Base-by-base conservation (phyloP, 2,329 filamentous ascomycete species). In the Thyridium curvatum region DNA sequence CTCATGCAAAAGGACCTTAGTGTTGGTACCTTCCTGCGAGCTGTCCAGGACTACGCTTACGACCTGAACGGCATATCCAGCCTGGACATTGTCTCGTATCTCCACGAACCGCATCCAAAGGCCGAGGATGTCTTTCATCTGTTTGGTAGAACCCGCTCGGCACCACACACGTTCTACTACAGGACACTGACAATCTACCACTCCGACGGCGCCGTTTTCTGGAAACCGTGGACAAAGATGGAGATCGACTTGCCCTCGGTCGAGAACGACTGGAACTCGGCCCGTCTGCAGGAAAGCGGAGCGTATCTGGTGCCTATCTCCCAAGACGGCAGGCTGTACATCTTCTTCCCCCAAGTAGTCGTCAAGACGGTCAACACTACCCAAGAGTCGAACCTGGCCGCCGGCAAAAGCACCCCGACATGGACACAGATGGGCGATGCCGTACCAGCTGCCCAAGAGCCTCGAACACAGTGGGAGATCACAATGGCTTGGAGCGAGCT, bases 1-100 rank as follows among this genome's bases (percentile, higher is more conserved):
- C n/a, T 59, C 3, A 26, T 42, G 30, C 52, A 59, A 40, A 44
- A 41, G 14, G 37, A 53, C 26, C 10, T 55, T 10, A 45, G 30
- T 21, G 7, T 13, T 13, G 32, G 43, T 0, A 41, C 29, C 9
- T 30, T 51, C 3, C 18, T 38, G 3, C 21, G 39, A 2, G 34
- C 36, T 7, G 9, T 56, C 12, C 50, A 46, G 33, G 34, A 17
- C 8, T 55, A 48, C 26, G 12, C 38, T 8, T 31, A 14, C 17
- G 8, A 14, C n/a, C 7, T 38, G 2, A 17, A 15, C 14, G 34
- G 30, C 10, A 30, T 41, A 4, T 28, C 35, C 7, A 41, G 17
- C 31, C 34, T 41, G 30, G 12, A 32, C n/a, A 17, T 37, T n/a
- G 29, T 34, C 9, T 16, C 18, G 2, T 16, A 26, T 6, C 17